phyloP scores from a whole-genome alignment of 805 yeast species.

The Wickerhamomyces kurtzmanii region DNA sequence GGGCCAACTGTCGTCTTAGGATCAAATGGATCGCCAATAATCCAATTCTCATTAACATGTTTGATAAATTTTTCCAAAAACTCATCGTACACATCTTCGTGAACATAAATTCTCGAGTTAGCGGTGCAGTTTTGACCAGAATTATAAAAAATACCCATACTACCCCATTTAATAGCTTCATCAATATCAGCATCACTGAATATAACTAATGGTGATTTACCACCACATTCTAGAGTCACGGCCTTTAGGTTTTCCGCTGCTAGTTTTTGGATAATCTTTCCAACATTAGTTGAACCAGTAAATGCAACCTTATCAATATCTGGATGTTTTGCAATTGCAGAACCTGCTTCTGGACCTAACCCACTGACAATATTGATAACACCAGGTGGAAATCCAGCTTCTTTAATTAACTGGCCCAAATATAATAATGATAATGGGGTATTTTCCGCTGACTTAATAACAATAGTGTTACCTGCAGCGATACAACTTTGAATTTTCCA shows the following conservation, averaged over 20 bases:
- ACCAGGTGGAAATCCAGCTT: constrained; percentile 73
- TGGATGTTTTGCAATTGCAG: constrained; percentile 50
- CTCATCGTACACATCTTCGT: constrained; percentile 44
- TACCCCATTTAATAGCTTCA: constrained; percentile 61
- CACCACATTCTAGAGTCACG: constrained; percentile 65
- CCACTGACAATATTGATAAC: constrained; percentile 67
- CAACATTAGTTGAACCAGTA: constrained; percentile 62
- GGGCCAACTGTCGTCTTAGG: constrained; percentile 46
- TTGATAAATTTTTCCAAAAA: constrained; percentile 34
- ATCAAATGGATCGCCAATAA: constrained; percentile 46
- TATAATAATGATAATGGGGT: constrained; percentile 64
- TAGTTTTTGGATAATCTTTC: constrained; percentile 48
- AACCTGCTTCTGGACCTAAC: constrained; percentile 61
- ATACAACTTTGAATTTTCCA: constrained; percentile 82
- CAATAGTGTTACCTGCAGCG: constrained; percentile 68
- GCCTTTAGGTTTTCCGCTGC: constrained; percentile 56
- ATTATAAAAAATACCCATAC: constrained; percentile 54
- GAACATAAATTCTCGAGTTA: constrained; percentile 52
- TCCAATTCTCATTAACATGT: constrained; percentile 38
- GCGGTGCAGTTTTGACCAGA: constrained; percentile 66
- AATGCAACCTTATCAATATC: constrained; percentile 52
- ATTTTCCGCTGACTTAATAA: constrained; percentile 66
- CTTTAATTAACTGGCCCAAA: constrained; percentile 45
- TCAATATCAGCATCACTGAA: constrained; percentile 56
- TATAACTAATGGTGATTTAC: constrained; percentile 57